Percentiles rank a stretch among this genome's conserved stretches.
Evolutionary conservation across 306 rosid species (phyloP).

Genomic region (Cucurbita argyrosperma): DNA sequence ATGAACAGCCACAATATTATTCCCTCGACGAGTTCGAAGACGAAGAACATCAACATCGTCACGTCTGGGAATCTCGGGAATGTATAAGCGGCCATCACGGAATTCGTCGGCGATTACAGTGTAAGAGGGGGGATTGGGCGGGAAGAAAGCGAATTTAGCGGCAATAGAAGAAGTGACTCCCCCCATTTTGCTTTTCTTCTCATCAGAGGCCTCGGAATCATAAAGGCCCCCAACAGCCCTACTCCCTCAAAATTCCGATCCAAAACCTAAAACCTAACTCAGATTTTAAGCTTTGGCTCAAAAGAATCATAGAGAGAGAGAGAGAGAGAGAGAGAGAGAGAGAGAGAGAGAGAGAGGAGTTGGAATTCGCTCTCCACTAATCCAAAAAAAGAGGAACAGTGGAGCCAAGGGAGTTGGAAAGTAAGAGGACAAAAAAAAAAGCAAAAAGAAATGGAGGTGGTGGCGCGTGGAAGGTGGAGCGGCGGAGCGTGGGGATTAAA

Average conservation of each 20-base stretch:
- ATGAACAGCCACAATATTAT: slow-evolving; percentile 65
- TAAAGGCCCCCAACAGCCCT: slow-evolving; percentile 6
- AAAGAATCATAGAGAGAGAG: not conserved
- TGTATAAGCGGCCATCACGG: slow-evolving; percentile 16
- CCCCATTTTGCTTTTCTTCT: slow-evolving; percentile 44
- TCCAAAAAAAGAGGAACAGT: not conserved
- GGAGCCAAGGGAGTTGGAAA: not conserved
- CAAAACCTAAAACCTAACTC: not conserved
- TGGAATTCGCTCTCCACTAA: not conserved
- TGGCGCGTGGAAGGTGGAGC: not conserved
- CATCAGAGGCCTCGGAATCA: slow-evolving; percentile 29
- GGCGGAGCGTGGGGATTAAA: not conserved
- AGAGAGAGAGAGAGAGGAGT: not conserved
- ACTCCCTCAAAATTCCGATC: not conserved
- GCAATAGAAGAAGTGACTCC: slow-evolving; percentile 96
- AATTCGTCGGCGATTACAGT: slow-evolving; percentile 27
- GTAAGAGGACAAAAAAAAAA: not conserved
- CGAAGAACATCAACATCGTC: slow-evolving; percentile 69
- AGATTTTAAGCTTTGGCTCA: not conserved
- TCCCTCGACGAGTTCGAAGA: slow-evolving; percentile 63
- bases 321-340: not conserved
- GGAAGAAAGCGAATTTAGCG: slow-evolving; percentile 90
- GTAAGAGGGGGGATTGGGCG: slow-evolving; percentile 84
- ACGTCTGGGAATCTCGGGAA: slow-evolving; percentile 69
- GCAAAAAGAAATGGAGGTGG: not conserved